Base-by-base conservation (phyloP, 176 grass and related monocot genomes). In the Avena sativa region DNA sequence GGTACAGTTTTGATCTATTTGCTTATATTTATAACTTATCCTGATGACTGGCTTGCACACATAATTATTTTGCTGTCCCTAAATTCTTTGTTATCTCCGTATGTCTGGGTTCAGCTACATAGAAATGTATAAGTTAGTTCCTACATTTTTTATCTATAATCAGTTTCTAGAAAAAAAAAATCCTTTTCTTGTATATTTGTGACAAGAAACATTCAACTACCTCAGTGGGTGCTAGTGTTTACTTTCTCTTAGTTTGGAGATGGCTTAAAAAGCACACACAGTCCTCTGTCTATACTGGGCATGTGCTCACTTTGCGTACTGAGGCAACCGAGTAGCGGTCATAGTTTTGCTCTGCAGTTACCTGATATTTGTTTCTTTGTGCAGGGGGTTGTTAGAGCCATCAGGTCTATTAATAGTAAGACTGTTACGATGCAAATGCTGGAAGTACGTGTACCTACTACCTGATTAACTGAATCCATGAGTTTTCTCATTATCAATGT, bases 361-460 rank as follows among this genome's bases (percentile, higher is more conserved):
- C 44, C 44, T 87, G 79, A 73, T 66, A 21, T 84, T 87, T 65
- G 43, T 53, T 60, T 86, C 47, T 74, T 38, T 53, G 74, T 92
- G 76, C 85, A 95, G 93, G 85, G 85, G 23, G 68, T 91, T 87
- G 69, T 88, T 76, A 87, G 81, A 81, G 88, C 62, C 69, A 86
- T 88, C 64, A 95, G 88, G 85, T 85, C 87, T 71, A 76, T 89
- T 55, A 92, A 79, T 76, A 76, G 66, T 84, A 86, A 52, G 81
- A 52, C 73, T 65, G 40, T 62, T 85, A 59, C 36, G 65, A 86
- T 89, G 23, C 90, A 88, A 79, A 51, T 86, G 70, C 26, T 85
- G 21, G 70, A 55, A 84, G 88, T 94, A 88, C 66, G 85, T 90
- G 75, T 76, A 46, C 50, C 82, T 47, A 76, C 76, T 65, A 74